phyloP scores from a whole-genome alignment of 1,139 yeast species.

The Pichia kudriavzevii region DNA sequence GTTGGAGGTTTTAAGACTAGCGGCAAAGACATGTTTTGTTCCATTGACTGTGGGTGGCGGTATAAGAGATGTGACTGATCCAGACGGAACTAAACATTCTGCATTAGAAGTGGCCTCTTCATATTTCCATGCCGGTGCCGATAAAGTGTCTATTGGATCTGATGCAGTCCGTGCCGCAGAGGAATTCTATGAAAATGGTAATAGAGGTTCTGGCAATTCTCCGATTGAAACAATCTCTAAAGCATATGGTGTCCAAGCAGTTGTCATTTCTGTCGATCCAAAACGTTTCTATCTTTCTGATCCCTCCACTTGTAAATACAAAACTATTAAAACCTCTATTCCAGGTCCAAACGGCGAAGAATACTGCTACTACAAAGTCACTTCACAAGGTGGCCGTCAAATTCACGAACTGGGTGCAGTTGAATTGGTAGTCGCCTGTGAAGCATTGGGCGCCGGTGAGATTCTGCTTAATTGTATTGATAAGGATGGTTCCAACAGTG shows the following conservation, averaged over 20 bases:
- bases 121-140: conserved; percentile 94
- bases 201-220: conserved; percentile 56
- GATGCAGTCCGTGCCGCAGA: conserved; percentile 94
- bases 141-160: conserved; percentile 94
- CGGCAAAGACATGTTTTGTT: conserved; percentile 88
- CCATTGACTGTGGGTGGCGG: conserved; percentile 98
- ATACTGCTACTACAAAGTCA: conserved; percentile 89
- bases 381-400: conserved; percentile 94
- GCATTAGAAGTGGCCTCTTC: conserved; percentile 87
- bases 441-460: conserved; percentile 95
- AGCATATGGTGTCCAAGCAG: conserved; percentile 94
- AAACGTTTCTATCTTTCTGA: conserved; percentile 66
- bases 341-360: conserved; percentile 82
- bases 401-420: conserved; percentile 82
- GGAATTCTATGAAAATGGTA: conserved; percentile 53
- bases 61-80: conserved; percentile 80
- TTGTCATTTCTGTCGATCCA: conserved; percentile 94
- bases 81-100: conserved; percentile 65
- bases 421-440: conserved; percentile 83
- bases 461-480: conserved; percentile 87
- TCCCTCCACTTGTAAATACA: conserved; percentile 56
- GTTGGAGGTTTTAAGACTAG: conserved; percentile 75
- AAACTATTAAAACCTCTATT: conserved; percentile 44
- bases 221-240: conserved; percentile 89
- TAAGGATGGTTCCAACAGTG: conserved; percentile 91